A percentile compares a stretch with the other conserved stretches of the same genome.
phyloP scores from a whole-genome alignment of 2,329 filamentous ascomycete genomes.

The Venturia pyrina region DNA sequence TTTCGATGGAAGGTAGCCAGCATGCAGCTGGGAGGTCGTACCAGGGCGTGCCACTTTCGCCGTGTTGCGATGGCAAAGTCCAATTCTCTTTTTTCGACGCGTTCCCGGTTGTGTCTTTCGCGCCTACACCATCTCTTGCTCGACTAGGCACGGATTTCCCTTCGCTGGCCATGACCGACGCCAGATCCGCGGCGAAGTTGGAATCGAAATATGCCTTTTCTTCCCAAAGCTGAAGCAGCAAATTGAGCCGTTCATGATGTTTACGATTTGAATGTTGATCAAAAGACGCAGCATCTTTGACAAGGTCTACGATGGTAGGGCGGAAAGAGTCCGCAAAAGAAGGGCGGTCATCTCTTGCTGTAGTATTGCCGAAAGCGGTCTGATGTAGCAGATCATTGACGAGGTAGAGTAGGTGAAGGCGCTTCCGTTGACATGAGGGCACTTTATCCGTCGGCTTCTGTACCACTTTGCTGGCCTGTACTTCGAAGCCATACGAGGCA shows the following conservation, averaged over 20 bases:
- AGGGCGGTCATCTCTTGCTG: not conserved
- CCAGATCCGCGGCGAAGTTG: not conserved
- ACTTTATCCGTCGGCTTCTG: not conserved
- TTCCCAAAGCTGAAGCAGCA: slow-evolving; percentile 12
- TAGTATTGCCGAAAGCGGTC: not conserved
- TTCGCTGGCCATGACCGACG: not conserved
- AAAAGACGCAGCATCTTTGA: slow-evolving; percentile 8
- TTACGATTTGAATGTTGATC: slow-evolving; percentile 7
- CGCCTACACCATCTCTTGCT: slow-evolving; percentile 1
- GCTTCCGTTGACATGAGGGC: slow-evolving; percentile 1
- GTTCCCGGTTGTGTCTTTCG: not conserved
- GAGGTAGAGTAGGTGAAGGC: slow-evolving; percentile 3
- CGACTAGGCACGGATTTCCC: not conserved
- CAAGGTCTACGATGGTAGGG: slow-evolving; percentile 7
- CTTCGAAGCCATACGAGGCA: slow-evolving; percentile 5
- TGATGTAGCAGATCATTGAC: slow-evolving; percentile 10
- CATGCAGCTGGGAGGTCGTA: slow-evolving; percentile 10
- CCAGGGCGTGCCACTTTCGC: slow-evolving; percentile 9
- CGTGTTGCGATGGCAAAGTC: slow-evolving; percentile 7
- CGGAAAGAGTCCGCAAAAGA: not conserved
- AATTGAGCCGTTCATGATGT: slow-evolving; percentile 5
- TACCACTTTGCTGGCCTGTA: slow-evolving; percentile 5
- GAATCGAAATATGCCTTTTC: slow-evolving; percentile 10
- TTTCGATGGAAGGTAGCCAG: slow-evolving; percentile 6
- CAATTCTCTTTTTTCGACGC: not conserved